phyloP scores from a whole-genome alignment of 2,329 filamentous ascomycete genomes.

The Neofusicoccum cordaticola region DNA sequence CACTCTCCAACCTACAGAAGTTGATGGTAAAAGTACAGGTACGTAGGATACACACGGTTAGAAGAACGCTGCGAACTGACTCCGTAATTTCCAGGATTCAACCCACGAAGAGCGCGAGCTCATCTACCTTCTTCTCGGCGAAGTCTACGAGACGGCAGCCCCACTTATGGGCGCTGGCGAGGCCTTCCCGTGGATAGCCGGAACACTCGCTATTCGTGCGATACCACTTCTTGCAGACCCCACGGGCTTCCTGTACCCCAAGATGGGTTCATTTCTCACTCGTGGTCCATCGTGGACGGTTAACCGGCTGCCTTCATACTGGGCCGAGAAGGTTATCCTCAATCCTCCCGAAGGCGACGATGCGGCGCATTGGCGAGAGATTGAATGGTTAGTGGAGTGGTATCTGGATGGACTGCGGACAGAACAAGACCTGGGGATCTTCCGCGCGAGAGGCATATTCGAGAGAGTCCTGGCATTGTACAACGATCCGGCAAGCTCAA shows the following conservation, averaged over 20 bases:
- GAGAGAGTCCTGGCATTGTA: slow-evolving; percentile 72
- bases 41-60: slow-evolving; percentile 18
- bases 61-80: not conserved
- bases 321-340: slow-evolving; percentile 70
- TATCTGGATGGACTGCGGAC: slow-evolving; percentile 66
- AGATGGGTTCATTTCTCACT: slow-evolving; percentile 81
- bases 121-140: slow-evolving; percentile 74
- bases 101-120: slow-evolving; percentile 49
- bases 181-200: slow-evolving; percentile 69
- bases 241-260: slow-evolving; percentile 77
- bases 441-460: slow-evolving; percentile 63
- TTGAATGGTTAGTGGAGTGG: slow-evolving; percentile 71
- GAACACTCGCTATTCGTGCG: slow-evolving; percentile 70
- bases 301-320: slow-evolving; percentile 55
- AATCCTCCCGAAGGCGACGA: slow-evolving; percentile 71
- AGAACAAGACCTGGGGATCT: slow-evolving; percentile 57
- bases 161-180: slow-evolving; percentile 52
- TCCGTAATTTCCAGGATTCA: not conserved
- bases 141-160: slow-evolving; percentile 69
- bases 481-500: slow-evolving; percentile 62
- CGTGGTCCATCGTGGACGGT: slow-evolving; percentile 72
- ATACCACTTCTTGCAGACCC: slow-evolving; percentile 72
- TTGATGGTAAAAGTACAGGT: slow-evolving; percentile 53
- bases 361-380: slow-evolving; percentile 69
- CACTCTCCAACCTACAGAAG: slow-evolving; percentile 66